These are phyloP conservation scores for Fraxinus albicans DNA, from an alignment of 305 asterid genomes.

Conservation along the genomic window DNA sequence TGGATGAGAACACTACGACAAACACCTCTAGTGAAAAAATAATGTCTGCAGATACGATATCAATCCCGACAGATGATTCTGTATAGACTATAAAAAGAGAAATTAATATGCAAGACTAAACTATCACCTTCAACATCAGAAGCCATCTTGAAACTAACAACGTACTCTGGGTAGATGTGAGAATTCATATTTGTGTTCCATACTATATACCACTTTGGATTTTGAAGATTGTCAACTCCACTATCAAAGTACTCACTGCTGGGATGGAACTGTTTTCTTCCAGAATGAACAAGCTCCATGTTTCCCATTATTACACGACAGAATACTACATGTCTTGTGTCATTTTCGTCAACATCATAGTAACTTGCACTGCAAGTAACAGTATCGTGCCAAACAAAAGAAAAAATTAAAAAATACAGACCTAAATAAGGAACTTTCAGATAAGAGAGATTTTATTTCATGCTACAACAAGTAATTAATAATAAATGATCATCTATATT, in stretches of 20 bases:
- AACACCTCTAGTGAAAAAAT: neutral
- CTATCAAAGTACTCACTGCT: conserved; percentile 74
- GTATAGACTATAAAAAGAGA: conserved; percentile 5
- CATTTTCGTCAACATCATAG: conserved; percentile 90
- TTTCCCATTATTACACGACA: conserved; percentile 95
- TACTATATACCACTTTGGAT: conserved; percentile 65
- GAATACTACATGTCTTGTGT: conserved; percentile 52
- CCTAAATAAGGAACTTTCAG: neutral
- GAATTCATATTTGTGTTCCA: conserved; percentile 81
- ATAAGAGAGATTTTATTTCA: neutral
- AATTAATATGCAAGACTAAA: conserved; percentile 17
- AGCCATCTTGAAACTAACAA: conserved; percentile 70
- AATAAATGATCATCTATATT: neutral
- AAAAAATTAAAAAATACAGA: conserved; percentile 16
- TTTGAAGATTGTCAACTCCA: conserved; percentile 73
- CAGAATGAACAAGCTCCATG: conserved; percentile 64
- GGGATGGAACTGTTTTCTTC: conserved; percentile 81
- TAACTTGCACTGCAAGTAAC: conserved; percentile 49
- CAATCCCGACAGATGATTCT: conserved; percentile 8
- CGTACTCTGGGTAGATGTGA: conserved; percentile 80
- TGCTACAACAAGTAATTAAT: neutral
- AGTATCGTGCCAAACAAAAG: conserved; percentile 13
- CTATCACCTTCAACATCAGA: conserved; percentile 58
- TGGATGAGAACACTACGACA: neutral
- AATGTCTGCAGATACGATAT: neutral